These are phyloP conservation scores for Trypanosoma theileri DNA, from an alignment of 208 protist genomes.

Conservation along the genomic window DNA sequence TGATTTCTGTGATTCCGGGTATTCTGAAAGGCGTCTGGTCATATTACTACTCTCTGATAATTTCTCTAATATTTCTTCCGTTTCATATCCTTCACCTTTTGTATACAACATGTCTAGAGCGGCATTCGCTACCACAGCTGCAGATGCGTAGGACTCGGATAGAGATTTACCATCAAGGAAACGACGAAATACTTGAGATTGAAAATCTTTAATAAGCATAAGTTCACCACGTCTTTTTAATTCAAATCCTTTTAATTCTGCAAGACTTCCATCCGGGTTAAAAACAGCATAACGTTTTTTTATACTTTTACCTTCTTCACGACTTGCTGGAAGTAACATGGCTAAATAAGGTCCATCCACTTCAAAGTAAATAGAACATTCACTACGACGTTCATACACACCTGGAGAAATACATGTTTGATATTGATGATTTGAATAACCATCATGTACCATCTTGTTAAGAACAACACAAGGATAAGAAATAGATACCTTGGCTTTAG, in stretches of 20 bases:
- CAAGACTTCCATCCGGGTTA: slow-evolving; percentile 95
- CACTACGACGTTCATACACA: slow-evolving; percentile 75
- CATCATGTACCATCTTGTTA: slow-evolving; percentile 97
- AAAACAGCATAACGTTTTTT: slow-evolving; percentile 99
- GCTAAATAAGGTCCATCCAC: slow-evolving; percentile 99
- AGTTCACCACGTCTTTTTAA: slow-evolving; percentile 99
- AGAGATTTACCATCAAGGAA: slow-evolving; percentile 97
- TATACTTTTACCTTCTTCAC: slow-evolving; percentile 98
- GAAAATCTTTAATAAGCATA: slow-evolving; percentile 99
- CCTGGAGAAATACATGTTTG: slow-evolving; percentile 84
- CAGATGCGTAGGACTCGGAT: slow-evolving; percentile 95
- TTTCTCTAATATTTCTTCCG: slow-evolving; percentile 97
- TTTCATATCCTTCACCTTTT: slow-evolving; percentile 88
- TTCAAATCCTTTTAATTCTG: slow-evolving; percentile 99
- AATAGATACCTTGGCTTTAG: slow-evolving; percentile 72
- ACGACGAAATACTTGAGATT: slow-evolving; percentile 94
- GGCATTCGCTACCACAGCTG: slow-evolving; percentile 95
- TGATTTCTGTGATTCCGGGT: slow-evolving; percentile 97
- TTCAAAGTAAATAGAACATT: slow-evolving; percentile 99
- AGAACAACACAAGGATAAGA: slow-evolving; percentile 99
- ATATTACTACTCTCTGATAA: slow-evolving; percentile 98
- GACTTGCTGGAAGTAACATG: slow-evolving; percentile 99
- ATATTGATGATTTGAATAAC: slow-evolving; percentile 99
- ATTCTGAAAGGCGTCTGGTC: slow-evolving; percentile 95
- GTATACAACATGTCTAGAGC: slow-evolving; percentile 97